Base-by-base conservation (phyloP, 768 basidiomycete species). In the Panaeolus papilionaceus region DNA sequence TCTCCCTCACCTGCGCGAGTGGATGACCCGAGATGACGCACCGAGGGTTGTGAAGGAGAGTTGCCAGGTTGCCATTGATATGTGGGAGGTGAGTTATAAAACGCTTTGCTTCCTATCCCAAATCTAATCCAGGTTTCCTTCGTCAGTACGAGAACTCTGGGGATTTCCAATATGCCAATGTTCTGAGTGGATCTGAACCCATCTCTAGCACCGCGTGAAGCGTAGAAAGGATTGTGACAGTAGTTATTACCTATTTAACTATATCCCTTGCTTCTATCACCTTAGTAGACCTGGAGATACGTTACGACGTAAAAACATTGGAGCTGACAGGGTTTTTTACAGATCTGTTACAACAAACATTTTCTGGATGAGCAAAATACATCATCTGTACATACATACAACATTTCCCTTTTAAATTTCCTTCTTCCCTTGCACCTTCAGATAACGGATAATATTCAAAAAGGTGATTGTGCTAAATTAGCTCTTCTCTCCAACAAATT, bases 51-150 rank as follows among this genome's bases (percentile, higher is more conserved):
- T 99, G 2, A 87, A 91, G 65, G 96, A 99, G 79, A 98, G 96
- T 71, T 99, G 98, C 78, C 89, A 95, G 74, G 90, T 99, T 62
- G 98, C 98, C 2, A 86, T 99, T 64, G 98, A 98, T 77, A 95
- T 98, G 94, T 98, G 93, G 89, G 94, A 95, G 89, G 93, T 92
- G 65, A 26, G 88, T 79, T 20, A 23, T 49, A 7, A 49, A 26
- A 44, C 16, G 16, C 14, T 38, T n/a, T 28, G 20, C 14, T n/a
- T 23, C 38, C 37, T 7, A 37, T 18, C 42, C 12, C 16, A 14
- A 12, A 42, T 44, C 42, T 44, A 2, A 44, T 44, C 14, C 42
- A 44, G 16, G 33, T 5, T 33, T 33, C 61, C 64, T 28, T 38
- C 8, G 18, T 10, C 28, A 94, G 93, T 88, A 93, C 71, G 93